Evolutionary conservation across 192 early-diverging fungal species (phyloP).

Genomic region (Coemansia sp.): DNA sequence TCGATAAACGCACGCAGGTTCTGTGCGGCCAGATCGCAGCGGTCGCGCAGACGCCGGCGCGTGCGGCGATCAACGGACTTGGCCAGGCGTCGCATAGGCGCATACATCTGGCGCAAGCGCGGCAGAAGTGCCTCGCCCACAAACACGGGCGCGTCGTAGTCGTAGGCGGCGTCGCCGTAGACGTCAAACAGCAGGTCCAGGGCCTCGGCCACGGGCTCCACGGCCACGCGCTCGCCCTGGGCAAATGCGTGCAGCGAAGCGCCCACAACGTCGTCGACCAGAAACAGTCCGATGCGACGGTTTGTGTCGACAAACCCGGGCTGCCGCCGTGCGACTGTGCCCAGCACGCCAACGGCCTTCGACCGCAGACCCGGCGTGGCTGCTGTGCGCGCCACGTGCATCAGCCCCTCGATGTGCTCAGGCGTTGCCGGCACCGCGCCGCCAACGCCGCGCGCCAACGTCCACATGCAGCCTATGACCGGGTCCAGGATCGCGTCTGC

Average conservation of each 20-base stretch:
- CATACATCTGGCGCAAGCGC: slow-evolving; percentile 54
- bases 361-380: slow-evolving; percentile 45
- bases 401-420: slow-evolving; percentile 51
- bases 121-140: slow-evolving; percentile 62
- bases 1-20: slow-evolving; percentile 83
- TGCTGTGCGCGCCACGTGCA: slow-evolving; percentile 30
- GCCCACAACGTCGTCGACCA: slow-evolving; percentile 50
- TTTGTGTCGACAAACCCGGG: slow-evolving; percentile 52
- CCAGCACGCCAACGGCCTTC: slow-evolving; percentile 70
- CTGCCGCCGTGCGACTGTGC: slow-evolving; percentile 68
- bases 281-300: slow-evolving; percentile 60
- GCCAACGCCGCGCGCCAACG: slow-evolving; percentile 63
- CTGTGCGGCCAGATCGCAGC: slow-evolving; percentile 71
- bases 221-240: background rate
- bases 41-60: slow-evolving; percentile 62
- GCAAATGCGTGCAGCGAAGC: slow-evolving; percentile 10
- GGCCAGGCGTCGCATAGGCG: slow-evolving; percentile 53
- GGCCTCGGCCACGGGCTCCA: slow-evolving; percentile 61
- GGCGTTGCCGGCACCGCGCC: slow-evolving; percentile 51
- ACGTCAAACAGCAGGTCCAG: slow-evolving; percentile 86
- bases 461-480: slow-evolving; percentile 73
- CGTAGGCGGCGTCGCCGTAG: slow-evolving; percentile 75
- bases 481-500: slow-evolving; percentile 59
- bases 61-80: slow-evolving; percentile 70
- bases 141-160: slow-evolving; percentile 84